Evolutionary conservation across 2,329 filamentous ascomycete species (phyloP).

Genomic region (Plectosphaerella sp.): DNA sequence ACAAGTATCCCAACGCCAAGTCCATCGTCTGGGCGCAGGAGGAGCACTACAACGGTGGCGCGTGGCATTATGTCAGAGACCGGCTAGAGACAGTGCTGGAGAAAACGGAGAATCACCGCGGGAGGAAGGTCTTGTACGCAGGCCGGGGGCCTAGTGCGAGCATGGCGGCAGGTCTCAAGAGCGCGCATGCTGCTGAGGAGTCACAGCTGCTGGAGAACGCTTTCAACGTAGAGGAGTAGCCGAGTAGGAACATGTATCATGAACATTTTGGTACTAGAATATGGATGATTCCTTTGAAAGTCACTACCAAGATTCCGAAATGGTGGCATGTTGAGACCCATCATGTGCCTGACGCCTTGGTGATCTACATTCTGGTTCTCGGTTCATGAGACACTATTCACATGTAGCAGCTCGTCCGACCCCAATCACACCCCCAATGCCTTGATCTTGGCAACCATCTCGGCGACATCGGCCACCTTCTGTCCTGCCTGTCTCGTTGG

Average conservation of each 20-base stretch:
- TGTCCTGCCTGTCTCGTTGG: conserved; percentile 83
- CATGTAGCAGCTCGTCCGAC: not conserved
- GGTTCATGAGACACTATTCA: too few species aligned
- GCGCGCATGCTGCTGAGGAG: conserved; percentile 3
- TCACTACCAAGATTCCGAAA: not conserved
- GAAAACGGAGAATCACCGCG: not conserved
- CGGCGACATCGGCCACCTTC: conserved; percentile 96
- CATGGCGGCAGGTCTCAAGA: conserved; percentile 3
- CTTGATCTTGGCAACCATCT: conserved; percentile 87
- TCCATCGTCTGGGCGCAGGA: conserved; percentile 18
- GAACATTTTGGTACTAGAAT: too few species aligned
- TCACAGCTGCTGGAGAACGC: not conserved
- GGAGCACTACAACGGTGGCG: conserved; percentile 18
- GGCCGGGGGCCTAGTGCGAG: conserved; percentile 1
- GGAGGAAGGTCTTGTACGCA: not conserved
- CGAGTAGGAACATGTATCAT: too few species aligned
- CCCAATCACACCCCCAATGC: conserved; percentile 85
- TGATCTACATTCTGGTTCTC: too few species aligned
- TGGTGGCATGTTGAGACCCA: not conserved
- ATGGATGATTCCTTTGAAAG: too few species aligned
- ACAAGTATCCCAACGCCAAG: conserved; percentile 14
- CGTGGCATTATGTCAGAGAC: conserved; percentile 17
- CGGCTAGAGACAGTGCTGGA: conserved; percentile 12
- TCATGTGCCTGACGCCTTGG: too few species aligned
- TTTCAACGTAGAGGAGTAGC: not conserved